Conservation (phyloP, 2,329 filamentous ascomycete species). For the Botrytis porri region DNA sequence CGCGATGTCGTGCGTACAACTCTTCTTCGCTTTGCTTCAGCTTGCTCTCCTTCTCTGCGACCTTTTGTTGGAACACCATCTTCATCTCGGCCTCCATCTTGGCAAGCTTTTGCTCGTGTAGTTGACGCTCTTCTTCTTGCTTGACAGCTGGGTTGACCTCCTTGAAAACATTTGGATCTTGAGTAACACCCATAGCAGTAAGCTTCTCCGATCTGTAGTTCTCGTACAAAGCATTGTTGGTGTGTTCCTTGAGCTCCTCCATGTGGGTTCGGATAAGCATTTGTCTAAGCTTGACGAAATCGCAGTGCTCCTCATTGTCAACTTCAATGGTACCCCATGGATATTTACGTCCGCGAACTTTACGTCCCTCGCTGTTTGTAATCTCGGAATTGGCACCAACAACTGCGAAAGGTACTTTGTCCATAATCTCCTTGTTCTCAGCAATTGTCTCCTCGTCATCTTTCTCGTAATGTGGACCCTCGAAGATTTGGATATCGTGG, state of each 20-base stretch:
- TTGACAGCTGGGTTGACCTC: conserved; percentile 99
- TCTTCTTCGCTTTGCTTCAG: conserved; percentile 99
- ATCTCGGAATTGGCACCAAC: conserved; percentile 97
- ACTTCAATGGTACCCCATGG: conserved; percentile 99
- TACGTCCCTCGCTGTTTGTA: conserved; percentile 84
- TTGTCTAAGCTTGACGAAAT: conserved; percentile 99
- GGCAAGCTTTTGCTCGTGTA: conserved; percentile 99
- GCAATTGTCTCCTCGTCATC: conserved; percentile 99
- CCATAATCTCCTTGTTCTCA: conserved; percentile 99
- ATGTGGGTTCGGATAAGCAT: conserved; percentile 99
- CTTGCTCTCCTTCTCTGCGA: conserved; percentile 99
- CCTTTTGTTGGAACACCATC: conserved; percentile 99
- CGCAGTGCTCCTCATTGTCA: conserved; percentile 99
- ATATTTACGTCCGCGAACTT: conserved; percentile 92
- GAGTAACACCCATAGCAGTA: conserved; percentile 94
- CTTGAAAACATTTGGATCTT: conserved; percentile 99
- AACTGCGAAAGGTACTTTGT: conserved; percentile 97
- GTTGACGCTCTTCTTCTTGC: conserved; percentile 96
- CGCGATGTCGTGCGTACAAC: conserved; percentile 93
- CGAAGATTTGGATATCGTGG: conserved; percentile 98
- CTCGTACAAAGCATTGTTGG: conserved; percentile 98
- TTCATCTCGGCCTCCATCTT: conserved; percentile 99
- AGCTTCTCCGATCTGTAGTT: conserved; percentile 99
- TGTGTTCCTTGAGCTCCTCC: conserved; percentile 99
- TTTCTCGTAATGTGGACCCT: conserved; percentile 95